Evolutionary conservation across 169 alveolate species (phyloP).

Genomic region (Besnoitia besnoiti): DNA sequence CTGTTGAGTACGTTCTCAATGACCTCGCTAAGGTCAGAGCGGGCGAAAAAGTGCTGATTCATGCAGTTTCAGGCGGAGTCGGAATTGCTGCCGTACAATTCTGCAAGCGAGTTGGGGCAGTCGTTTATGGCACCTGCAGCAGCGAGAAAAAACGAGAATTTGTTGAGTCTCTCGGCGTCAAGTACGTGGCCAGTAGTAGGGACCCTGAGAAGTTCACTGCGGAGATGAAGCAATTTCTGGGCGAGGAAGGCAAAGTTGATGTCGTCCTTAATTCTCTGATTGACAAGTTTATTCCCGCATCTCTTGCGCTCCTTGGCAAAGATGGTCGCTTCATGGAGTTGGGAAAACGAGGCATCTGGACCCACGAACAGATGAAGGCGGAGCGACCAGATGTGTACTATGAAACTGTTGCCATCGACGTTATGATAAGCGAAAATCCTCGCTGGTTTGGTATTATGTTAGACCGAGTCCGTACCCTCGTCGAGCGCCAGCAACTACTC

Average conservation of each 20-base stretch:
- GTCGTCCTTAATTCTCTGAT: conserved; percentile 76
- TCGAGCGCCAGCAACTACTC: conserved; percentile 47
- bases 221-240: conserved; percentile 56
- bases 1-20: conserved; percentile 74
- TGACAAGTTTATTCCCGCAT: conserved; percentile 66
- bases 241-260: conserved; percentile 62
- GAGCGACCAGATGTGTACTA: conserved; percentile 69
- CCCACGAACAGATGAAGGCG: conserved; percentile 58
- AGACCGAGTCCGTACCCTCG: conserved; percentile 44
- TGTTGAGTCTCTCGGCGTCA: conserved; percentile 68
- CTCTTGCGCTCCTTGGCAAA: conserved; percentile 64
- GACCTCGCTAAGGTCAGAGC: conserved; percentile 75
- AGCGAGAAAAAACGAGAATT: conserved; percentile 71
- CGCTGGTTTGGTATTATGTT: conserved; percentile 69
- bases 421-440: conserved; percentile 71
- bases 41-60: conserved; percentile 73
- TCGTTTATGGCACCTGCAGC: conserved; percentile 76
- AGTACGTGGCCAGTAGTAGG: conserved; percentile 72
- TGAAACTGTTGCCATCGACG: conserved; percentile 69
- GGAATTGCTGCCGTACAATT: conserved; percentile 77
- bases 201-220: conserved; percentile 69
- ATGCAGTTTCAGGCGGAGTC: conserved; percentile 79
- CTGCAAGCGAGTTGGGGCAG: conserved; percentile 76
- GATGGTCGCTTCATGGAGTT: conserved; percentile 79
- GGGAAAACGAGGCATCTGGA: conserved; percentile 77